Percentiles rank a stretch among this genome's conserved stretches.
Conservation (phyloP, 2,329 filamentous ascomycete genomes). For the Colletotrichum musae region DNA sequence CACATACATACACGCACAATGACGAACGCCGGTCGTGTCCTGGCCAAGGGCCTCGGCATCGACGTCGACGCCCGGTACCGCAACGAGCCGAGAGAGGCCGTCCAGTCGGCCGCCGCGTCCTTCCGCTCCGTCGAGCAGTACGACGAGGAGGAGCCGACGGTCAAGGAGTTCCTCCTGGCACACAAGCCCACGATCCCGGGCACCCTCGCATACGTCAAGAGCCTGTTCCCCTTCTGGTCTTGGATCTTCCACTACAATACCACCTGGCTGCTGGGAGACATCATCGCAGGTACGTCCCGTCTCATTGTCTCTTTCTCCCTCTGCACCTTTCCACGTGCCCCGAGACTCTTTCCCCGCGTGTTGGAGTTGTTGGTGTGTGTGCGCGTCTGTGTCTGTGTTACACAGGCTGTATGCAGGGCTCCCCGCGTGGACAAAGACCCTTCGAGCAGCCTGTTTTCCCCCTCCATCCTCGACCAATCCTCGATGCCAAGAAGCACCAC, state of each 20-base stretch:
- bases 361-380: too few relatives aligned
- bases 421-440: not conserved
- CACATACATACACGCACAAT: constrained; percentile 20
- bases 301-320: not conserved
- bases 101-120: constrained; percentile 46
- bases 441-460: not conserved
- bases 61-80: constrained; percentile 48
- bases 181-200: constrained; percentile 51
- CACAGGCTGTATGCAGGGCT: constrained; percentile 12
- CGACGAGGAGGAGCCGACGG: constrained; percentile 58
- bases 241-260: constrained; percentile 59
- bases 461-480: not conserved
- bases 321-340: not conserved
- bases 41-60: constrained; percentile 50
- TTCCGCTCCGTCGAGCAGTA: constrained; percentile 43
- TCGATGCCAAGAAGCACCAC: not conserved
- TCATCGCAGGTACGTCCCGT: constrained; percentile 37
- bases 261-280: constrained; percentile 42
- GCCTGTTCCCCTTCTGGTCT: constrained; percentile 63
- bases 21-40: constrained; percentile 43
- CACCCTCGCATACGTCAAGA: constrained; percentile 53
- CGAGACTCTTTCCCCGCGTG: too few relatives aligned
- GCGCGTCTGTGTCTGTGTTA: not conserved
- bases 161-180: constrained; percentile 58
- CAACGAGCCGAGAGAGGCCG: constrained; percentile 45